phyloP scores from a whole-genome alignment of 176 grass and related monocot genomes.

The Oryza australiensis region DNA sequence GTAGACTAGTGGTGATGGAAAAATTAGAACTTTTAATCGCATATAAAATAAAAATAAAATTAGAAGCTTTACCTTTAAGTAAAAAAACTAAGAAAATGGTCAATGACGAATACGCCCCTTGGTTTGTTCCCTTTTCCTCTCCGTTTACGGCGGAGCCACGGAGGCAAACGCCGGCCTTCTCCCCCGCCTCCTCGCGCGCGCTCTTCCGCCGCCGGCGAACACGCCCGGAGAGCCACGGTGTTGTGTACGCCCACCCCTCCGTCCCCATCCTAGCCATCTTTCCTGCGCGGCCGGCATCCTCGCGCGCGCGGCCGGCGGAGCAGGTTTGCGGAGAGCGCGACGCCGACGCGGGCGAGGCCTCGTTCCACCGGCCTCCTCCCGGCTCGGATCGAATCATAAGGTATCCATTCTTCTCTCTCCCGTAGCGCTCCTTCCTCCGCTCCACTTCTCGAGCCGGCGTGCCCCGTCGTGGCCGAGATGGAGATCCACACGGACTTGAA shows the following conservation, averaged over 20 bases:
- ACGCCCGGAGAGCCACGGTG: neutral
- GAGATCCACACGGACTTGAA: neutral
- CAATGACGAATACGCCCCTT: neutral
- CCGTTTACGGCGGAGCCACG: neutral
- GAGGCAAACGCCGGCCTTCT: neutral
- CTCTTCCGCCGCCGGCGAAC: neutral
- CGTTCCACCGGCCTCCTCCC: neutral
- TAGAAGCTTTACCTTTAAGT: too few species aligned
- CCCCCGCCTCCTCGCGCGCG: neutral
- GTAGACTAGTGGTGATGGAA: too few species aligned
- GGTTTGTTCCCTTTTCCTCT: neutral
- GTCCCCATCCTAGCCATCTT: neutral
- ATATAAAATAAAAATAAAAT: too few species aligned
- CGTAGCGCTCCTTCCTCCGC: neutral
- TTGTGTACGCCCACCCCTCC: neutral
- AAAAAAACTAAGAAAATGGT: neutral
- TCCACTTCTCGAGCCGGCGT: neutral
- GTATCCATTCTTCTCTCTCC: neutral
- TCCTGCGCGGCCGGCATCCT: neutral
- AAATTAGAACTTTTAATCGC: too few species aligned
- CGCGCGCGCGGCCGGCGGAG: neutral
- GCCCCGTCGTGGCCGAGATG: neutral
- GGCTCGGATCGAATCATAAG: neutral
- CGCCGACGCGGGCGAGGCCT: neutral
- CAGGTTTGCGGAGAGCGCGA: neutral